Percentiles rank a stretch among this genome's conserved stretches.
phyloP scores from a whole-genome alignment of 1,284 basidiomycete genomes.

The Leccinum griseonigrum region DNA sequence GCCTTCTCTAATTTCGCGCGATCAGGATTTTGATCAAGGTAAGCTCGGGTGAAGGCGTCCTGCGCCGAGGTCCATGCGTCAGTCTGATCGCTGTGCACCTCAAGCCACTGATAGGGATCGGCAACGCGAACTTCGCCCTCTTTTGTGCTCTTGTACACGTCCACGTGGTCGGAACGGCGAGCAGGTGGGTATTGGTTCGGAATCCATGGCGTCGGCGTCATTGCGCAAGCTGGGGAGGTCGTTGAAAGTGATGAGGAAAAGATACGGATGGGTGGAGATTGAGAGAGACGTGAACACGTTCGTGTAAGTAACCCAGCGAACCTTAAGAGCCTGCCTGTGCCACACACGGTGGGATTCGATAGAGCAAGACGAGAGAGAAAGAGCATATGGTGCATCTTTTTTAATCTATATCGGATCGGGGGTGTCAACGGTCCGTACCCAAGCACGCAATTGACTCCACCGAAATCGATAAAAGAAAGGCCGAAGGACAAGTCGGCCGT shows the following conservation, averaged over 20 bases:
- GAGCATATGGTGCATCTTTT: conserved; percentile 13
- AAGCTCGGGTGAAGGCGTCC: conserved; percentile 55
- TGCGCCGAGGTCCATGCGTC: conserved; percentile 65
- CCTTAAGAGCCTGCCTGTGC: conserved; percentile 20
- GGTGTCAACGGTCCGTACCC: conserved; percentile 32
- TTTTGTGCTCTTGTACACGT: conserved; percentile 64
- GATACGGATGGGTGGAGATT: conserved; percentile 12
- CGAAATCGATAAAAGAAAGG: conserved; percentile 18
- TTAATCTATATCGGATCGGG: conserved; percentile 28
- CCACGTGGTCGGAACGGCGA: conserved; percentile 62
- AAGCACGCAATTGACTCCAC: conserved; percentile 12
- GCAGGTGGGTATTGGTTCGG: conserved; percentile 58
- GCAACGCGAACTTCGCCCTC: conserved; percentile 58
- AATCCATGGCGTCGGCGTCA: conserved; percentile 38
- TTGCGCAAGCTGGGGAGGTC: conserved; percentile 8
- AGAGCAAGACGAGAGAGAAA: conserved; percentile 8
- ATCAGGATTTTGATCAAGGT: conserved; percentile 62
- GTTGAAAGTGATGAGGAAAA: conserved; percentile 23
- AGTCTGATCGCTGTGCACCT: conserved; percentile 59
- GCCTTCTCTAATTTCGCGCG: conserved; percentile 55
- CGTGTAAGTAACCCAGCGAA: conserved; percentile 11
- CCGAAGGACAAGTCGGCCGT: not conserved
- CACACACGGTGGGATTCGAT: conserved; percentile 20
- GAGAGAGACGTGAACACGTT: conserved; percentile 8
- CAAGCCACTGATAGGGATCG: conserved; percentile 78